A percentile compares a stretch with the other conserved stretches of the same genome.
These are phyloP conservation scores for Penicillium griseofulvum DNA, from an alignment of 2,329 filamentous ascomycete genomes.

Conservation along the genomic window DNA sequence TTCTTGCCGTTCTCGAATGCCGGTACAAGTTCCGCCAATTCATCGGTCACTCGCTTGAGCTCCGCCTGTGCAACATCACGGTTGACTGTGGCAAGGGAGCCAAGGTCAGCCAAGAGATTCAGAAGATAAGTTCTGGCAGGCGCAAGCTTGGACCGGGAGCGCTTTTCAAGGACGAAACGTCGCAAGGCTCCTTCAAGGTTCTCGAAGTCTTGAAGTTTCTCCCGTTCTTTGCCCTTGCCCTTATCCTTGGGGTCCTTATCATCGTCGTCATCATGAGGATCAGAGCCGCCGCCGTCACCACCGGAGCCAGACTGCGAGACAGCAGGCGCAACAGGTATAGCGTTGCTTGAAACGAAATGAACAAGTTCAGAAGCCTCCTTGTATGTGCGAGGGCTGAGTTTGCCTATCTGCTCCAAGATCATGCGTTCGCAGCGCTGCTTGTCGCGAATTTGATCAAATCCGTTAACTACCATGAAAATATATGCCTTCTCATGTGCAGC, in stretches of 20 bases:
- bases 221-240: constrained; percentile 83
- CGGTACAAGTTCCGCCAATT: constrained; percentile 80
- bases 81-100: constrained; percentile 81
- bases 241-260: constrained; percentile 66
- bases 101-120: constrained; percentile 86
- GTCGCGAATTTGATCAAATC: constrained; percentile 90
- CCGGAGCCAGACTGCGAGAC: constrained; percentile 51
- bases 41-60: constrained; percentile 74
- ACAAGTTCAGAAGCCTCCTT: constrained; percentile 92
- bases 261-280: constrained; percentile 49
- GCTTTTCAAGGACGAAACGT: constrained; percentile 92
- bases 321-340: constrained; percentile 69
- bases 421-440: constrained; percentile 87
- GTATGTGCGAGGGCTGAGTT: constrained; percentile 85
- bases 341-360: constrained; percentile 97
- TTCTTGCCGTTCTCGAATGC: constrained; percentile 80
- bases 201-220: constrained; percentile 87
- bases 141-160: constrained; percentile 89
- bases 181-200: constrained; percentile 83
- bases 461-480: constrained; percentile 98
- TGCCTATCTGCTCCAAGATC: constrained; percentile 84
- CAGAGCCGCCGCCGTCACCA: constrained; percentile 56
- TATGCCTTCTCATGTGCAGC: constrained; percentile 97
- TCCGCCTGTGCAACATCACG: constrained; percentile 81
- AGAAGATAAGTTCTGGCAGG: constrained; percentile 93